These are phyloP conservation scores for Trichoderma simmonsii DNA, from an alignment of 2,329 filamentous ascomycete species.

Conservation along the genomic window DNA sequence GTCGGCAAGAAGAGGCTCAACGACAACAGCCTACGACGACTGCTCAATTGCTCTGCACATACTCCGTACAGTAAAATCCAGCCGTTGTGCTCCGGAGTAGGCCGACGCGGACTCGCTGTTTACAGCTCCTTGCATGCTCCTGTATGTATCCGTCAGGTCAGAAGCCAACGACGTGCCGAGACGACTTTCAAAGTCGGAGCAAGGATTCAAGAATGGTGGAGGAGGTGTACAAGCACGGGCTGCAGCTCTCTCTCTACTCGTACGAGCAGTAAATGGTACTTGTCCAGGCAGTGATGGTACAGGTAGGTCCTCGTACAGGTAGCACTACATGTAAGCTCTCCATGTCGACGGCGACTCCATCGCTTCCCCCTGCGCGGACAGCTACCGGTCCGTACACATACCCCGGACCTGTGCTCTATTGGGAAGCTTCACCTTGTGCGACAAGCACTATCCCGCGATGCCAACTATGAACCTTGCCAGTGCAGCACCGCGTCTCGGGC, in stretches of 20 bases:
- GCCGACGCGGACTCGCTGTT: background rate
- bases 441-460: background rate
- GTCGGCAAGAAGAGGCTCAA: background rate
- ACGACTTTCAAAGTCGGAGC: background rate
- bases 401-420: background rate
- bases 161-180: background rate
- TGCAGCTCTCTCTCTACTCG: background rate
- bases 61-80: too few relatives aligned
- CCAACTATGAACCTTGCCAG: background rate
- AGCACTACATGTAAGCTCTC: background rate
- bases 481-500: background rate
- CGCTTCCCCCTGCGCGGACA: background rate
- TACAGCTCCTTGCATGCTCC: background rate
- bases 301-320: background rate
- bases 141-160: background rate
- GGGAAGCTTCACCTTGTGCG: background rate
- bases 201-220: background rate
- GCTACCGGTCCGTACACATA: background rate
- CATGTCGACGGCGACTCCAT: constrained; percentile 2
- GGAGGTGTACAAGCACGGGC: background rate
- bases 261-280: background rate
- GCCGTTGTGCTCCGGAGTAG: background rate
- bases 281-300: background rate
- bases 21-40: background rate
- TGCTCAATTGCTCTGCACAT: background rate